These are phyloP conservation scores for Calonectria leucothoes DNA, from an alignment of 2,329 filamentous ascomycete genomes.

Conservation along the genomic window DNA sequence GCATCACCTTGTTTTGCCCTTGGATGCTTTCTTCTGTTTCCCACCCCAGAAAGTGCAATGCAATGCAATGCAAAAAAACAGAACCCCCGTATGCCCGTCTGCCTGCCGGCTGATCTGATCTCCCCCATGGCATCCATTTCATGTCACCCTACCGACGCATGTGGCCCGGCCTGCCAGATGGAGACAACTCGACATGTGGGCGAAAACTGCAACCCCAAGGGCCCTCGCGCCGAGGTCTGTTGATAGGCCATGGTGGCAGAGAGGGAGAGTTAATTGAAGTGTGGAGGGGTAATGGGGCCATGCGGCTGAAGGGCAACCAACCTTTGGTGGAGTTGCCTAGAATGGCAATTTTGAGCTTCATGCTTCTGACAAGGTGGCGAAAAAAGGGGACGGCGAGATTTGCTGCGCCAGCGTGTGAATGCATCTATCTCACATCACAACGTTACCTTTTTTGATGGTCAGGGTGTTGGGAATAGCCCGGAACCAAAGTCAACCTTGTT, in stretches of 20 bases:
- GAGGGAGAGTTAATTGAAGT: too few relatives aligned
- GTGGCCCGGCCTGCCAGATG: conserved; percentile 15
- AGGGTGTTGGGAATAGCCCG: background rate
- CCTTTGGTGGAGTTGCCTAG: background rate
- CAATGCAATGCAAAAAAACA: too few relatives aligned
- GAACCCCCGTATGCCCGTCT: background rate
- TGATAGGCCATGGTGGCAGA: background rate
- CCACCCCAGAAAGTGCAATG: too few relatives aligned
- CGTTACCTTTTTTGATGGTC: background rate
- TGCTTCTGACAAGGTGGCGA: background rate
- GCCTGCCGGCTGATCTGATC: conserved; percentile 13
- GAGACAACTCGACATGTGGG: conserved; percentile 2
- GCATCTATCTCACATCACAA: background rate
- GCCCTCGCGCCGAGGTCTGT: conserved; percentile 1
- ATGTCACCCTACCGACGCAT: conserved; percentile 21
- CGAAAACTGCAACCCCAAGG: conserved; percentile 12
- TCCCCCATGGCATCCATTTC: too few relatives aligned
- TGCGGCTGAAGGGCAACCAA: conserved; percentile 1
- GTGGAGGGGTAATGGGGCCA: background rate
- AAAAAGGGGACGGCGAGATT: background rate
- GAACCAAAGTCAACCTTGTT: background rate
- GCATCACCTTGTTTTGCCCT: background rate
- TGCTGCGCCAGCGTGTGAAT: background rate
- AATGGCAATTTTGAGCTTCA: background rate
- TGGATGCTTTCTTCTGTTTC: background rate